Evolutionary conservation across 2,329 filamentous ascomycete species (phyloP), one percentile per base, ranked within the genome.

Genomic region (Moelleriella libera): DNA sequence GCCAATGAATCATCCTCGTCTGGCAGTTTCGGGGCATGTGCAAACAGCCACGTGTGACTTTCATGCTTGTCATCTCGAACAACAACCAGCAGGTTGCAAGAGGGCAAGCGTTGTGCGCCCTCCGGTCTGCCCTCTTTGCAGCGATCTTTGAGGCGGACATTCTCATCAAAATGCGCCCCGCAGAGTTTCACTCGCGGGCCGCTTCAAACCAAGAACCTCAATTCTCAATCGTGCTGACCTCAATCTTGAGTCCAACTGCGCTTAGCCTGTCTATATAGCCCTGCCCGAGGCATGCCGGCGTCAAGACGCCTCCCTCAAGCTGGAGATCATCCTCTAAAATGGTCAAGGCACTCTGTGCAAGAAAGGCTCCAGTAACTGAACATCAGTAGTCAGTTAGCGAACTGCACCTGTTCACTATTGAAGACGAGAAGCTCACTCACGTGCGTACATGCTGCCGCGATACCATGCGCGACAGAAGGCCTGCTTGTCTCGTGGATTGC

Each of bases 201-300:
- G 12, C 34, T 9, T 8, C 34, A 39, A 8, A 9, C 34, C 32
- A 12, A 75, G 41, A 30, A 34, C 11, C 32, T 49, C 43, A 49
- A 30, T 34, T 45, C 31, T 51, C 45, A 40, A 49, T 12, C 8
- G 47, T 63, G 57, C 69, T 72, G 29, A 70, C 69, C 55, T 84
- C 76, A 43, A 83, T 69, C 58, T 75, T 75, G 57, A 88, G 74
- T 2, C 83, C 83, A 40, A 68, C 72, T 34, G 71, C 68, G 37
- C 75, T 66, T 41, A 86, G 56, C 11, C 81, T 70, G 56, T 87
- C 76, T 50, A 88, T 67, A 57, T 78, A 83, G 8, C 70, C 66
- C 54, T 82, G 78, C 1, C 85, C 85, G 2, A 89, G 65, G 47
- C 76, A 83, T 0, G 84, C 82, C 1, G 85, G 80, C 1, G 85